These are phyloP conservation scores for Talaromyces sp. DNA, from an alignment of 2,329 filamentous ascomycete genomes.

Conservation along the genomic window DNA sequence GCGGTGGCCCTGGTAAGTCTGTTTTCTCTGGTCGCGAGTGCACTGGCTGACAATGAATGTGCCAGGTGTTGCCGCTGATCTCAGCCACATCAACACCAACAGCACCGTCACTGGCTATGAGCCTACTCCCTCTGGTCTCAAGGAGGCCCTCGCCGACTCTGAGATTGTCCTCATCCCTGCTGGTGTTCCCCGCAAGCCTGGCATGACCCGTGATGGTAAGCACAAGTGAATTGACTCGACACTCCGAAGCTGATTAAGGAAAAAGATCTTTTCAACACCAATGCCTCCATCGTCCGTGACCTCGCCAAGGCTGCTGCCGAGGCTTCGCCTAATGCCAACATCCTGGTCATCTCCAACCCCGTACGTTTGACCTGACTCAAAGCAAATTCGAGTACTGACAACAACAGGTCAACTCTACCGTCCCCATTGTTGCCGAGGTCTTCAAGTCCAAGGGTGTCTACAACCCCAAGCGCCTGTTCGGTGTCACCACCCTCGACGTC, in stretches of 20 bases:
- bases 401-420: conserved; percentile 83
- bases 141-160: conserved; percentile 72
- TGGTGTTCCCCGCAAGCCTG: conserved; percentile 97
- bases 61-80: conserved; percentile 91
- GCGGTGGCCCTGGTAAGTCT: conserved; percentile 72
- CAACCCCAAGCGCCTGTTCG: conserved; percentile 98
- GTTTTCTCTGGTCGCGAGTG: background rate
- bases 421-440: conserved; percentile 94
- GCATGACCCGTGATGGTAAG: conserved; percentile 93
- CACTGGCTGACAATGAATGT: conserved; percentile 15
- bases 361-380: conserved; percentile 40
- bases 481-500: conserved; percentile 98
- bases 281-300: conserved; percentile 98
- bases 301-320: conserved; percentile 92
- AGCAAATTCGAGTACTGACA: background rate
- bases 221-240: background rate
- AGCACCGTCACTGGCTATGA: conserved; percentile 87
- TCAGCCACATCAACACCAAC: conserved; percentile 99
- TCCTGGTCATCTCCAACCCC: conserved; percentile 97
- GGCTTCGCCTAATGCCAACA: conserved; percentile 82
- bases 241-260: background rate
- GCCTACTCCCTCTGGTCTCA: conserved; percentile 67
- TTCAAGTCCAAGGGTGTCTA: conserved; percentile 95
- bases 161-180: conserved; percentile 97
- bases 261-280: conserved; percentile 97